A percentile compares a stretch with the other conserved stretches of the same genome.
Evolutionary conservation across 2,329 filamentous ascomycete genomes (phyloP).

Genomic region (Clarireedia hainanense): DNA sequence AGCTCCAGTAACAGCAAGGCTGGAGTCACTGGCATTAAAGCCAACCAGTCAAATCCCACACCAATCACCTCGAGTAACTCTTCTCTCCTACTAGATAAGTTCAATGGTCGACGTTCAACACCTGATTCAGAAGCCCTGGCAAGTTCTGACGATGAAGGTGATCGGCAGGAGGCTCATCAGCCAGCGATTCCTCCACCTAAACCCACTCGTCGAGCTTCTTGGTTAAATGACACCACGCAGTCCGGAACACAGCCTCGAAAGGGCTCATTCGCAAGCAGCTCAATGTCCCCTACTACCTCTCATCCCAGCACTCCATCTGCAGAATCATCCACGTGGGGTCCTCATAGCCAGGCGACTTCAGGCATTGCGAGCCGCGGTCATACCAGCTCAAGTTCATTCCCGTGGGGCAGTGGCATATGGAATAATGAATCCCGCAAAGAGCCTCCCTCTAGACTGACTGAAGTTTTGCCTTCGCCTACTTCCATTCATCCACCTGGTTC

Average conservation of each 20-base stretch:
- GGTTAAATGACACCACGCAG: slow-evolving; percentile 76
- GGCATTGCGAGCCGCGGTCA: slow-evolving; percentile 39
- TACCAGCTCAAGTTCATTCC: slow-evolving; percentile 41
- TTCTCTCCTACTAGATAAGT: slow-evolving; percentile 64
- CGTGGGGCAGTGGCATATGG: slow-evolving; percentile 80
- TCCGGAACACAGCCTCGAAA: slow-evolving; percentile 55
- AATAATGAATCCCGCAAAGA: slow-evolving; percentile 68
- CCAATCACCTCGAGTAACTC: slow-evolving; percentile 52
- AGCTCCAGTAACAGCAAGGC: slow-evolving; percentile 19
- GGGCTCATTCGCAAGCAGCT: slow-evolving; percentile 65
- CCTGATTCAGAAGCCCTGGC: slow-evolving; percentile 90
- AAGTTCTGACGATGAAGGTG: slow-evolving; percentile 87
- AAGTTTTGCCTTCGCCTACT: slow-evolving; percentile 69
- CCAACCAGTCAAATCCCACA: slow-evolving; percentile 36
- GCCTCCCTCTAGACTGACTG: slow-evolving; percentile 62
- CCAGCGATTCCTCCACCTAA: slow-evolving; percentile 45
- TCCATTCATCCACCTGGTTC: slow-evolving; percentile 43
- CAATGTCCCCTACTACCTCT: slow-evolving; percentile 72
- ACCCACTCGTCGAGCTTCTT: slow-evolving; percentile 67
- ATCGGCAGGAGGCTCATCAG: slow-evolving; percentile 48
- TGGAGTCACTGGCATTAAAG: slow-evolving; percentile 31
- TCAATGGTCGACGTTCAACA: slow-evolving; percentile 73
- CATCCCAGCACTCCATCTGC: slow-evolving; percentile 72
- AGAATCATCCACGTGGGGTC: slow-evolving; percentile 53
- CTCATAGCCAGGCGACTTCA: slow-evolving; percentile 37